Percentiles rank a stretch among this genome's conserved stretches.
phyloP scores from a whole-genome alignment of 2,329 filamentous ascomycete genomes.

The Claviceps africana region DNA sequence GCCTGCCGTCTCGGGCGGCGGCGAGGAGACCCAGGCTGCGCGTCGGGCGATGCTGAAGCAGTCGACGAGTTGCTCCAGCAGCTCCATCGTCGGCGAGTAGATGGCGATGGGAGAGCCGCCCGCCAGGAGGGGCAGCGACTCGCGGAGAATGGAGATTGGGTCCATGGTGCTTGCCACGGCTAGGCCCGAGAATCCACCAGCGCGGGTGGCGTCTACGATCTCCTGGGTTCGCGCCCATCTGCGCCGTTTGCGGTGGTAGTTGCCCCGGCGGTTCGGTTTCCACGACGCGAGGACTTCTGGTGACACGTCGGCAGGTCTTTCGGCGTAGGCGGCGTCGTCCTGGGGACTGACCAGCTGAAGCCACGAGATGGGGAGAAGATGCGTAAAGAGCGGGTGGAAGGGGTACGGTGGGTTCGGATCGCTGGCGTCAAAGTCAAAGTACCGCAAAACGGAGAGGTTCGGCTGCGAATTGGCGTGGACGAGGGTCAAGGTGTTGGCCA shows the following conservation, averaged over 20 bases:
- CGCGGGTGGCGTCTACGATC: constrained; percentile 60
- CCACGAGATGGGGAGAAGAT: constrained; percentile 80
- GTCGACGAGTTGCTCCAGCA: constrained; percentile 64
- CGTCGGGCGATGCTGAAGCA: constrained; percentile 70
- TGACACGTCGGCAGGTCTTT: constrained; percentile 45
- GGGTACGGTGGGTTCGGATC: constrained; percentile 42
- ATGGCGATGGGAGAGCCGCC: constrained; percentile 77
- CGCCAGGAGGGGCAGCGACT: constrained; percentile 64
- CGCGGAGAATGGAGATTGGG: constrained; percentile 57
- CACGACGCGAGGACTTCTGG: constrained; percentile 49
- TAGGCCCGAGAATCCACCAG: constrained; percentile 70
- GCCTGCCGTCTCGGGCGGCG: constrained; percentile 31
- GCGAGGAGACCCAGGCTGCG: constrained; percentile 53
- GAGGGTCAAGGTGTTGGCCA: constrained; percentile 64
- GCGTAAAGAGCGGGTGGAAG: constrained; percentile 66
- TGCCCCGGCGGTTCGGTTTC: constrained; percentile 72
- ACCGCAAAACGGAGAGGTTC: constrained; percentile 75
- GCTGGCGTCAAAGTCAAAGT: constrained; percentile 71
- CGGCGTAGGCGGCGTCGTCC: constrained; percentile 58
- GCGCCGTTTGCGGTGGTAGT: constrained; percentile 78
- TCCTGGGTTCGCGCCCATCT: constrained; percentile 61
- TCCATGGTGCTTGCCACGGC: constrained; percentile 76
- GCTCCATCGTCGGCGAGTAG: constrained; percentile 70
- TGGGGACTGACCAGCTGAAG: constrained; percentile 72
- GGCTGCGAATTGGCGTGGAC: constrained; percentile 73